Base-by-base conservation (phyloP, 2,329 filamentous ascomycete species). In the Diaporthe vaccinii region DNA sequence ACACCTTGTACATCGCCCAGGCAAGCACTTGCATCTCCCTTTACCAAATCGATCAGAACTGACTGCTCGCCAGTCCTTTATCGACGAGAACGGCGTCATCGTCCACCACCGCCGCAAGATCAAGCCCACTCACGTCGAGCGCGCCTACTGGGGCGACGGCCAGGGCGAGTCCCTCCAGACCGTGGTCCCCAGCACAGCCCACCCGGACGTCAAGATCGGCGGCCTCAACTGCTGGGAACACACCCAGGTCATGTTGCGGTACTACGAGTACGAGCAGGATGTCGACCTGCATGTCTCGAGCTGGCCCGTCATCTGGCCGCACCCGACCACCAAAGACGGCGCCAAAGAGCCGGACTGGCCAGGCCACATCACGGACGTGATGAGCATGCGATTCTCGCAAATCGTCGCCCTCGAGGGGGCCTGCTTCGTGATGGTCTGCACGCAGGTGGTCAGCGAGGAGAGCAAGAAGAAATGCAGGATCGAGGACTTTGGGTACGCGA, bases 211-310 rank as follows among this genome's bases (percentile, higher is more conserved):
- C 3, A 86, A 86, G 4, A 84, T 91, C 7, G 89, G 89, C 0
- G 86, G 86, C 5, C 82, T 91, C 36, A 89, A 89, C 78, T 90
- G 89, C 81, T 91, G 88, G 87, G 88, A 90, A 78, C 87, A 91
- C 76, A 87, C 89, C 80, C 89, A 89, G 80, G 89, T 86, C 8
- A 86, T 88, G 79, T 83, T 86, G 78, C 78, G 80, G 1, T 81
- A 80, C 72, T 80, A 81, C 69, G 76, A 78, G 58, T 79, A 79
- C 72, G 69, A 74, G 14, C 79, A 80, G 69, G 65, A 75, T 2
- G 79, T 77, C 15, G 76, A 80, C n/a, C 78, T 81, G n/a, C 79
- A 81, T 69, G 76, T 82, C 25, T 78, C 79, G 9, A 76, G 76
- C 39, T 82, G 80, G 79, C 80, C 80, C 10, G 74, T 77, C 6